Conservation (phyloP, 1,139 yeast species). For the Yamadazyma aaseri region DNA sequence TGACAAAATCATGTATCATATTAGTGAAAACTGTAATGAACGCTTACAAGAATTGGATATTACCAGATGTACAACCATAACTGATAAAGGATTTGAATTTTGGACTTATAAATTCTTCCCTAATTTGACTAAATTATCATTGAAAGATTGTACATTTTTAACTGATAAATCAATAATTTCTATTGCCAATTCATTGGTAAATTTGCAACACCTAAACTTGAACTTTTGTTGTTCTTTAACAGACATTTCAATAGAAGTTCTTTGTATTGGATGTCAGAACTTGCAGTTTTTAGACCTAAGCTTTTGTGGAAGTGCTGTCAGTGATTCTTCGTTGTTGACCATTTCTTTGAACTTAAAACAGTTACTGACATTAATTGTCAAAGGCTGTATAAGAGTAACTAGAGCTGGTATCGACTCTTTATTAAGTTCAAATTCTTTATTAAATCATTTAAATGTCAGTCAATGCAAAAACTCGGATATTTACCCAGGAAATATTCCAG, state of each 20-base stretch:
- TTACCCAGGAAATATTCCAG: slow-evolving; percentile 58
- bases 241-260: slow-evolving; percentile 64
- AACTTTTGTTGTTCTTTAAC: slow-evolving; percentile 76
- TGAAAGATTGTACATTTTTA: slow-evolving; percentile 72
- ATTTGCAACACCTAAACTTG: slow-evolving; percentile 54
- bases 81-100: slow-evolving; percentile 67
- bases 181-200: slow-evolving; percentile 60
- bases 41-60: slow-evolving; percentile 58
- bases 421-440: slow-evolving; percentile 53
- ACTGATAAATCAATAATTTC: slow-evolving; percentile 65
- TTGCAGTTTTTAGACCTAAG: slow-evolving; percentile 56
- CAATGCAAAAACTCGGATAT: slow-evolving; percentile 65
- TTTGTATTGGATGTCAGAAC: slow-evolving; percentile 62
- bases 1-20: slow-evolving; percentile 62
- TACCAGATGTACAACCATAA: slow-evolving; percentile 74
- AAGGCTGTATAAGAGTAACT: slow-evolving; percentile 75
- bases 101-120: slow-evolving; percentile 62
- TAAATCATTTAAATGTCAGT: slow-evolving; percentile 56
- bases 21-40: slow-evolving; percentile 57
- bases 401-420: slow-evolving; percentile 71
- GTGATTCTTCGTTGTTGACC: slow-evolving; percentile 64
- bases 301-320: slow-evolving; percentile 78
- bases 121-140: slow-evolving; percentile 47
- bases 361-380: slow-evolving; percentile 49
- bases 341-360: slow-evolving; percentile 55